Base-by-base conservation (phyloP, 2,329 filamentous ascomycete species). In the Incumbomyces delicatus region DNA sequence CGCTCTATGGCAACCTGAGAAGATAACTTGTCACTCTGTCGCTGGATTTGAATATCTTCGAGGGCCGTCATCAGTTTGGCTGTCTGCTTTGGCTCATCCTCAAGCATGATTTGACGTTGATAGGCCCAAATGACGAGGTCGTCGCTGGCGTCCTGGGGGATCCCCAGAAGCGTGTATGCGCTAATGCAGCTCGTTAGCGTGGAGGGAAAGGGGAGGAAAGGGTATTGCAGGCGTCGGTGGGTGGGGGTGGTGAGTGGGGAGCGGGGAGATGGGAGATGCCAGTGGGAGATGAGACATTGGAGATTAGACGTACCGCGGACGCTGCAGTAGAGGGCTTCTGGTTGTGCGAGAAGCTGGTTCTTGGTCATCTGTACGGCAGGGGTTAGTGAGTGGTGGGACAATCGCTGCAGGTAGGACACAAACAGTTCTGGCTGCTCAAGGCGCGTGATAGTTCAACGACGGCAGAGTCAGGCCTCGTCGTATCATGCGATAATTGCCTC, bases 11-110 rank as follows among this genome's bases (percentile, higher is more conserved):
- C 72, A 18, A 80, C 74, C 57, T 78, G 75, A 30, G 70, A 69
- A 35, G 76, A 66, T n/a, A 87, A 71, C 6, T 68, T 60, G 35
- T 76, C 72, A 58, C 75, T 80, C 30, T 71, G 64, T 44, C 80
- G 69, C 14, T 75, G 71, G 18, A 66, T 65, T 13, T 76, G 75
- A 44, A 86, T 74, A 39, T 72, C 67, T 53, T 75, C 71, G n/a
- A 87, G 66, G 56, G 77, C 82, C 60, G 81, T 75, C 50, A 85
- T 72, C 59, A 85, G 85, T 58, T 78, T 77, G 2, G 78, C 63
- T 14, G 67, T 66, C 50, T 76, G 75, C 16, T 56, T 52, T 16
- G 72, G 70, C 18, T 77, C 68, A 18, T 39, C 31, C 14, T 36
- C 33, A 33, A 44, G 22, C 13, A 30, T 30, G 20, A 35, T 36